phyloP scores from a whole-genome alignment of 106 monocot genomes.

The Platanthera zijinensis region DNA sequence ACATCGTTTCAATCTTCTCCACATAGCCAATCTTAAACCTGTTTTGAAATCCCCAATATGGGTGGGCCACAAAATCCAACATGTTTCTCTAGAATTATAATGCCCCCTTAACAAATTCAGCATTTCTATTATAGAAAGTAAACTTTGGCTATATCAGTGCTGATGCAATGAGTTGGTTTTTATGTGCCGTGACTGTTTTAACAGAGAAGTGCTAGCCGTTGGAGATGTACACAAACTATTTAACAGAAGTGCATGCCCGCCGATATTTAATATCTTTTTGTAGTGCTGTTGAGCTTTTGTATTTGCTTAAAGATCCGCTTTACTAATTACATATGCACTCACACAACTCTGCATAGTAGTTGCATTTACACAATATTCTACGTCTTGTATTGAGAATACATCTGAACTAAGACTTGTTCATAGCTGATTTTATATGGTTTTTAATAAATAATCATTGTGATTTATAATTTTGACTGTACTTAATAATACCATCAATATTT shows the following conservation, averaged over 20 bases:
- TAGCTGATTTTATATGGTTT: neutral
- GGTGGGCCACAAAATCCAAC: no score
- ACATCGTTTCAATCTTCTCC: no score
- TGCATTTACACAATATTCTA: neutral
- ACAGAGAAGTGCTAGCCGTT: neutral
- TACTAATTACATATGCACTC: neutral
- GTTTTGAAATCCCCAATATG: no score
- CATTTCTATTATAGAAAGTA: neutral
- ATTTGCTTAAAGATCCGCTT: neutral
- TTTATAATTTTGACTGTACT: neutral
- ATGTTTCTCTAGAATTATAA: neutral
- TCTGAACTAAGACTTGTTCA: neutral
- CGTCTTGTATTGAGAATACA: neutral
- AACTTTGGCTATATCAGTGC: neutral
- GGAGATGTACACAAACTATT: neutral
- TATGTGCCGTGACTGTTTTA: neutral
- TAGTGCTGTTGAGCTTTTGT: neutral
- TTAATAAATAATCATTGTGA: neutral
- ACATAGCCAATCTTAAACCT: no score
- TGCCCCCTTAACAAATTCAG: neutral
- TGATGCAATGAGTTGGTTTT: neutral
- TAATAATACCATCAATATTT: neutral
- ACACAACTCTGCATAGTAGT: neutral
- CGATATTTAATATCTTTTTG: neutral
- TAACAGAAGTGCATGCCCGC: no score